Base-by-base conservation (phyloP, 441 rosid genomes). In the Cnidoscolus chayamansa region DNA sequence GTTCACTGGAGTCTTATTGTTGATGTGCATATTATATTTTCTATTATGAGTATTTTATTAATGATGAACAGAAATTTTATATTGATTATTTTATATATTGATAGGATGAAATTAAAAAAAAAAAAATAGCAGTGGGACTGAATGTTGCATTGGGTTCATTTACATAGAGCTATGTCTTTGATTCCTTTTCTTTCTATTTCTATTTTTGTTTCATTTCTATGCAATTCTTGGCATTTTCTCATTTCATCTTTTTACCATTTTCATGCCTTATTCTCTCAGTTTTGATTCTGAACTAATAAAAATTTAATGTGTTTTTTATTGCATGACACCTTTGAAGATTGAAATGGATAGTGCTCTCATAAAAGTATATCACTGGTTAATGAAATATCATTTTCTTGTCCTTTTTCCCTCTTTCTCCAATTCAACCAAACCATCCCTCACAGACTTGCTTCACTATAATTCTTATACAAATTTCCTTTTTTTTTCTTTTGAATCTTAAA, bases 121-220 rank as follows among this genome's bases (percentile, higher is more conserved):
- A 25, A 25, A 25, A 25, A 25, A 16, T 0, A 35, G 25, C 13
- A 67, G n/a, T 50, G 25, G 25, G 25, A 25, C 25, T 25, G 25
- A 25, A 25, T 25, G 25, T 25, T 25, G 70, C 59, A 50, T 51
- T 67, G 70, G 59, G 59, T 19, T 67, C 40, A 40, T 16, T 67
- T 10, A 67, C 40, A 49, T 54, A 54, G 61, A 53, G 71, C 71
- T 54, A 54, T 10, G 54, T 31, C 25, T 25, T 25, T 25, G 31
- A 67, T 66, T 67, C 70, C 2, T 48, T 47, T 48, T 45, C 31
- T 13, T 48, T 16, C 16, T 12, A 51, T 51, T 51, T 53, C 5
- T 5, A 16, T 17, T 17, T 35, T 4, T 35, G 4, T 35, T 35
- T 35, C 3, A 35, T 35, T 35, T 35, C 40, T 35, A 35, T 2